phyloP scores from a whole-genome alignment of 2,329 filamentous ascomycete genomes.

The Colletotrichum siamense region DNA sequence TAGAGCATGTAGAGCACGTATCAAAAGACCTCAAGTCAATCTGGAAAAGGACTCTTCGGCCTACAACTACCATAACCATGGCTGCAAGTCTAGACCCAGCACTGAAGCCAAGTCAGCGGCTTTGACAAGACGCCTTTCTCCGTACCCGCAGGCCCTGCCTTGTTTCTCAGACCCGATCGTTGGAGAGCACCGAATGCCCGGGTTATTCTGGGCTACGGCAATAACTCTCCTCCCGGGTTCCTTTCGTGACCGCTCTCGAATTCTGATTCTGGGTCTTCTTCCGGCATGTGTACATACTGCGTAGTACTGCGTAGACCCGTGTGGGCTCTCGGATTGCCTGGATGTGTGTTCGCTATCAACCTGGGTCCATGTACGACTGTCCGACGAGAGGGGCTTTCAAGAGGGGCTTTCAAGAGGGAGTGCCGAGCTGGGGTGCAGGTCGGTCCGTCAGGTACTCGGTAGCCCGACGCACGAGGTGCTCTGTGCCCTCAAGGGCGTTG shows the following conservation, averaged over 20 bases:
- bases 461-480: too few species aligned
- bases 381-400: neutral
- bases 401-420: neutral
- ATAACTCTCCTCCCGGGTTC: neutral
- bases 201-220: neutral
- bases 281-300: neutral
- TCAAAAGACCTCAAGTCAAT: neutral
- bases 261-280: neutral
- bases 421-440: conserved; percentile 11
- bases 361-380: neutral
- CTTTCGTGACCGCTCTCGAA: neutral
- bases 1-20: neutral
- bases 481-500: too few species aligned
- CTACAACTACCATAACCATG: neutral
- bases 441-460: neutral
- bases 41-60: neutral
- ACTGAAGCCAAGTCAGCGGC: neutral
- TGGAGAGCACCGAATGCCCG: neutral
- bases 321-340: neutral
- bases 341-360: neutral
- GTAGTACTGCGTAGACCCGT: neutral
- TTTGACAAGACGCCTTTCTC: neutral
- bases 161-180: neutral
- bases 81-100: neutral
- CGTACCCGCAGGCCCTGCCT: neutral